These are phyloP conservation scores for Xerocomellus chrysenteron DNA, from an alignment of 768 basidiomycete genomes.

Conservation along the genomic window DNA sequence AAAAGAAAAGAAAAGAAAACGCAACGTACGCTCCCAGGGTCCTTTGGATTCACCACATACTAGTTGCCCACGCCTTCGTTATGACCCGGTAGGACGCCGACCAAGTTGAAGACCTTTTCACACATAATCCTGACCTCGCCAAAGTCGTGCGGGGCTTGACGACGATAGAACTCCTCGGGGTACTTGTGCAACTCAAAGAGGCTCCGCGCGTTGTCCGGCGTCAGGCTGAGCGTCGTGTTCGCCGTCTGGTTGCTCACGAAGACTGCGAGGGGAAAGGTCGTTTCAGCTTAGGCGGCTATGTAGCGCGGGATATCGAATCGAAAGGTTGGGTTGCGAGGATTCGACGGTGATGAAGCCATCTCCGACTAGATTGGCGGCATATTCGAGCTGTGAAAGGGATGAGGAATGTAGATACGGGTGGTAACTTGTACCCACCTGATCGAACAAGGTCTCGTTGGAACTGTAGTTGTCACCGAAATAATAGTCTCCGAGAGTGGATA, in stretches of 20 bases:
- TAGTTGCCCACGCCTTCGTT: conserved; percentile 18
- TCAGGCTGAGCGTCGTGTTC: conserved; percentile 14
- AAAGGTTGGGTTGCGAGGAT: conserved; percentile 23
- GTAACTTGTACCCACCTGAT: too few relatives aligned
- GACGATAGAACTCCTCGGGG: conserved; percentile 20
- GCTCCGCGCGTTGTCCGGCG: conserved; percentile 17
- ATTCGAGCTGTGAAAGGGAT: too few relatives aligned
- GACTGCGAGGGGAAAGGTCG: conserved; percentile 24
- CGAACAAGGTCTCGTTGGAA: too few relatives aligned
- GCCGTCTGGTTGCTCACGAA: conserved; percentile 24
- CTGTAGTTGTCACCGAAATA: too few relatives aligned
- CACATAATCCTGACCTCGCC: neutral
- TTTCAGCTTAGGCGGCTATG: conserved; percentile 21
- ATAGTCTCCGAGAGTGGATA: neutral
- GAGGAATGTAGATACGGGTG: too few relatives aligned
- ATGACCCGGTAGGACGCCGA: conserved; percentile 14
- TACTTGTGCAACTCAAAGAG: conserved; percentile 19
- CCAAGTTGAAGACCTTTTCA: neutral
- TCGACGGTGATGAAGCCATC: conserved; percentile 19
- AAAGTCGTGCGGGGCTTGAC: conserved; percentile 15
- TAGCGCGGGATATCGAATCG: conserved; percentile 21
- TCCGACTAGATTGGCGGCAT: conserved; percentile 6
- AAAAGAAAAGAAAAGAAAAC: too few relatives aligned
- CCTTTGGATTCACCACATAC: conserved; percentile 11
- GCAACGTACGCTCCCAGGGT: conserved; percentile 14